These are phyloP conservation scores for Penicillium sp. DNA, from an alignment of 2,329 filamentous ascomycete genomes.

Conservation along the genomic window DNA sequence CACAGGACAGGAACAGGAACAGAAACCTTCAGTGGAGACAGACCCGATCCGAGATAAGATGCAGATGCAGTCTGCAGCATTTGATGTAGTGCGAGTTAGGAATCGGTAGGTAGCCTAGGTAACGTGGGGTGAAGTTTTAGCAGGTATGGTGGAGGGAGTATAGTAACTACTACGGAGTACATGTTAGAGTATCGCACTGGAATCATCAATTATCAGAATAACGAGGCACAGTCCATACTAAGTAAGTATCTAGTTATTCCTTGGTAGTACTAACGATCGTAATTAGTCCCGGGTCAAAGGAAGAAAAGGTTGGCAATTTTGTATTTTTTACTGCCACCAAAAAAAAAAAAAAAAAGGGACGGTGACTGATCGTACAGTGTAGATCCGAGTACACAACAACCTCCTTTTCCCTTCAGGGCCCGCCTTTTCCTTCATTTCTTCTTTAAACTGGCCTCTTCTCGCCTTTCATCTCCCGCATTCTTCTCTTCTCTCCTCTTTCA, in stretches of 20 bases:
- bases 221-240: too few relatives aligned
- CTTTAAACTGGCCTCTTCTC: slow-evolving; percentile 7
- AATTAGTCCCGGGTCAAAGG: slow-evolving; percentile 23
- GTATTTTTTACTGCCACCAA: slow-evolving; percentile 4
- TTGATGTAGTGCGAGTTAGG: too few relatives aligned
- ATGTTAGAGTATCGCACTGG: too few relatives aligned
- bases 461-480: slow-evolving; percentile 2
- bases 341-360: slow-evolving; percentile 17
- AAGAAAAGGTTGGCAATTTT: slow-evolving; percentile 4
- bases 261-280: too few relatives aligned
- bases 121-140: too few relatives aligned
- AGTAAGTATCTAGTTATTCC: too few relatives aligned
- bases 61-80: not conserved
- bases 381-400: slow-evolving; percentile 32
- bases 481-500: slow-evolving; percentile 5
- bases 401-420: slow-evolving; percentile 17
- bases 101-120: too few relatives aligned
- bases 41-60: slow-evolving; percentile 15
- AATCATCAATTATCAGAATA: too few relatives aligned
- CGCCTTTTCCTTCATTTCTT: slow-evolving; percentile 11
- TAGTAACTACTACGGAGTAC: too few relatives aligned
- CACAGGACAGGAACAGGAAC: too few relatives aligned
- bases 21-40: slow-evolving; percentile 7
- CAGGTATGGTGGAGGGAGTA: too few relatives aligned
- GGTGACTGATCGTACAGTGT: slow-evolving; percentile 34